Evolutionary conservation across 2,329 filamentous ascomycete species (phyloP), one percentile per base, ranked within the genome.

Genomic region (Paraphoma sp.): DNA sequence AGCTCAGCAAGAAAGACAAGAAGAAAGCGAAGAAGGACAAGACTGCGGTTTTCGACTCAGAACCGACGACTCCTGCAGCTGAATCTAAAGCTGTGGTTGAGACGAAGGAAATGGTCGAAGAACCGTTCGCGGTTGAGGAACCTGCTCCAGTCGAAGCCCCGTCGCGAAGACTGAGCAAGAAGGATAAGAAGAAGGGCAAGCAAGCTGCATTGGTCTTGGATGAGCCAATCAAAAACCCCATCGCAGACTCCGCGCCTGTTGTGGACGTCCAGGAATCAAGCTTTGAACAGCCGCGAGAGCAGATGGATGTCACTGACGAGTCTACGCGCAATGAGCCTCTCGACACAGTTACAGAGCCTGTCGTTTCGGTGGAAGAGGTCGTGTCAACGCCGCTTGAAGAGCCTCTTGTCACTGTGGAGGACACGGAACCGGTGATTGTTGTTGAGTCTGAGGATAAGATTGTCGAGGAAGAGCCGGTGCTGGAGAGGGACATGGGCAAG

Each of bases 141-240:
- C 54, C 49, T 17, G 29, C 36, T 17, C 18, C 47, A 16, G 31
- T 17, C 17, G 52, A 63, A 48, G 40, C 23, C n/a, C 46, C 58
- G 41, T 58, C 56, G 14, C 57, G 41, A 16, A 60, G 67, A 28
- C 45, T 58, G 41, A 71, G 65, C 56, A 68, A 72, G 51, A 67
- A 67, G 12, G 68, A 70, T 23, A 81, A 80, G 67, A 78, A 78
- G 47, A 80, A 81, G 56, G 69, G 67, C 36, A 62, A 57, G 38
- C 44, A 53, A 30, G 44, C 48, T 12, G 36, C 45, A 16, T 12
- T 23, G 11, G n/a, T 38, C 2, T 51, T 49, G 30, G 53, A 64
- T 16, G 40, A 42, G 40, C 40, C n/a, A 16, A 42, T n/a, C 40
- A n/a, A 42, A 10, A 42, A 3, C 5, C 40, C 33, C 10, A 10